These are phyloP conservation scores for Effrenium voratum DNA, from an alignment of 73 alveolate genomes.

Conservation along the genomic window DNA sequence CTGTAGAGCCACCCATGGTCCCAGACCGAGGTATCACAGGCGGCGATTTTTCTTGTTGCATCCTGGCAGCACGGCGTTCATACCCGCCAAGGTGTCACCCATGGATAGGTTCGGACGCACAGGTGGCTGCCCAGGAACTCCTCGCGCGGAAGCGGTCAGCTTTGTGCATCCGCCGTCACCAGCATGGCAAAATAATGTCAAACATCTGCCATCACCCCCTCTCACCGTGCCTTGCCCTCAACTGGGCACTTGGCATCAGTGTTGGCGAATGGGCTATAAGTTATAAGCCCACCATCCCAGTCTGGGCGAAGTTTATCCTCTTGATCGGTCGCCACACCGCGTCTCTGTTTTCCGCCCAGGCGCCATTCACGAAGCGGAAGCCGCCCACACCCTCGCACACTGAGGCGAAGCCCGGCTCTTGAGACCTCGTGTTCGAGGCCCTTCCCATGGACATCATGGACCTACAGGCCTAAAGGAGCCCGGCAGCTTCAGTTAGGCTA, in stretches of 20 bases:
- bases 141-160: no score
- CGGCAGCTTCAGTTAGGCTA: no score
- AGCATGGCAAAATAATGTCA: no score
- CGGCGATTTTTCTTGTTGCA: no score
- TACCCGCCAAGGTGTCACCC: constrained; percentile 84
- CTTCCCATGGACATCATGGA: no score
- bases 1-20: no score
- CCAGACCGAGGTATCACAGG: no score
- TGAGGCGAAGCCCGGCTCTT: constrained; percentile 77
- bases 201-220: not conserved
- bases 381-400: constrained; percentile 90
- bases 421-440: no score
- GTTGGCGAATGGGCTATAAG: not conserved
- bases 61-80: constrained; percentile 64
- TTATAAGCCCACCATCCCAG: not conserved
- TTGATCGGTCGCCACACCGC: no score
- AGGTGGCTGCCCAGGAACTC: constrained; percentile 61
- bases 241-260: not conserved
- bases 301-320: no score
- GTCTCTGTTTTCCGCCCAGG: not conserved
- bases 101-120: constrained; percentile 89
- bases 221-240: not conserved
- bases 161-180: no score
- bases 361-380: constrained; percentile 86
- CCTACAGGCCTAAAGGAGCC: no score